Percentiles rank a stretch among this genome's conserved stretches.
Conservation (phyloP, 768 basidiomycete species). For the Hemileccinum rubropunctum region DNA sequence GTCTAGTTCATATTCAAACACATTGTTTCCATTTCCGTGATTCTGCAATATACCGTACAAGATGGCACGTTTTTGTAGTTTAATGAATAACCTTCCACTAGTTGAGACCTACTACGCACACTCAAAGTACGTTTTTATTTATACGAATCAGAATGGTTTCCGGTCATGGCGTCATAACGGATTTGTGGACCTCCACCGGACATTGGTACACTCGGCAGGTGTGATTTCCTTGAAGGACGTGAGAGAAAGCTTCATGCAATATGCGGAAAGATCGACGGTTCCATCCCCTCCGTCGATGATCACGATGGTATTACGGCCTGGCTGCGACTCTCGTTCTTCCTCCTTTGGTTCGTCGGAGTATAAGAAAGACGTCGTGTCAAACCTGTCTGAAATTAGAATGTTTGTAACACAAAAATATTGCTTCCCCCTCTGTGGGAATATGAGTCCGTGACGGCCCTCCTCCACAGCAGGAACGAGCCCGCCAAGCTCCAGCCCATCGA, state of each 20-base stretch:
- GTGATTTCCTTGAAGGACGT: slow-evolving; percentile 36
- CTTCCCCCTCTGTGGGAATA: slow-evolving; percentile 63
- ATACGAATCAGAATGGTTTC: too few species aligned
- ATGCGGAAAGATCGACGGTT: slow-evolving; percentile 40
- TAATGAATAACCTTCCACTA: too few species aligned
- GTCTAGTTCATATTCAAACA: too few species aligned
- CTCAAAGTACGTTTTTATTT: too few species aligned
- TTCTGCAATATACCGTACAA: too few species aligned
- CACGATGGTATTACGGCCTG: too few species aligned
- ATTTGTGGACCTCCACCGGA: too few species aligned
- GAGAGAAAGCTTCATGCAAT: slow-evolving; percentile 37
- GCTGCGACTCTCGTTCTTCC: not conserved
- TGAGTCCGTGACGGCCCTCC: slow-evolving; percentile 40
- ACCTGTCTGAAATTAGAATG: slow-evolving; percentile 35
- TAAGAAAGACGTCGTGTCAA: slow-evolving; percentile 9
- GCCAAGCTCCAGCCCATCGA: slow-evolving; percentile 49
- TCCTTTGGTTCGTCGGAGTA: slow-evolving; percentile 19
- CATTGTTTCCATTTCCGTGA: too few species aligned
- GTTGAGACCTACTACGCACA: too few species aligned
- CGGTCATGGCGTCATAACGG: too few species aligned
- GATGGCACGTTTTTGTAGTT: too few species aligned
- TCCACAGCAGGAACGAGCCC: slow-evolving; percentile 45
- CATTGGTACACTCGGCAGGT: slow-evolving; percentile 33
- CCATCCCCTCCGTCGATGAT: slow-evolving; percentile 51
- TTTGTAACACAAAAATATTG: slow-evolving; percentile 55